A percentile compares a stretch with the other conserved stretches of the same genome.
phyloP scores from a whole-genome alignment of 1,284 basidiomycete species.

The Sporisorium graminicola region DNA sequence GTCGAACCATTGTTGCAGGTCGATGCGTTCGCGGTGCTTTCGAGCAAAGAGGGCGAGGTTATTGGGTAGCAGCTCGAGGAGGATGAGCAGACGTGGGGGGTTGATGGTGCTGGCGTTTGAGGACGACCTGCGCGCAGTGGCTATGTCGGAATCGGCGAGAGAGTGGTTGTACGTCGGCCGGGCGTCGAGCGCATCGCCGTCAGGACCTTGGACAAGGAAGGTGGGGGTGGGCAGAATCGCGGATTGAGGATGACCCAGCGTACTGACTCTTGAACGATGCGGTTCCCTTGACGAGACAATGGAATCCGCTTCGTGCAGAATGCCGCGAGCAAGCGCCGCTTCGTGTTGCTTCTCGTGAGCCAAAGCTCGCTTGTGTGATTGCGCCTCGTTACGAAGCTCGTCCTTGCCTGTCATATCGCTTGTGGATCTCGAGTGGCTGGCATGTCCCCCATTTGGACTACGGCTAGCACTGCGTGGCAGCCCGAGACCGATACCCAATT shows the following conservation, averaged over 20 bases:
- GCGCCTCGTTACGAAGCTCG: constrained; percentile 28
- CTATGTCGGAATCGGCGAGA: background rate
- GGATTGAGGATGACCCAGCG: background rate
- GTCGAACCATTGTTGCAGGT: constrained; percentile 55
- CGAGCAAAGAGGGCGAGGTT: constrained; percentile 53
- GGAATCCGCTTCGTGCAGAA: constrained; percentile 7
- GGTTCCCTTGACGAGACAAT: background rate
- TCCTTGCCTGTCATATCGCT: constrained; percentile 47
- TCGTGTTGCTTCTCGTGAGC: constrained; percentile 32
- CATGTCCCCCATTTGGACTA: background rate
- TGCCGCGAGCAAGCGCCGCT: constrained; percentile 18
- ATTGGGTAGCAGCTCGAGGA: constrained; percentile 65
- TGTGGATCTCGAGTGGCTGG: constrained; percentile 43
- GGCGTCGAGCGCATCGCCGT: constrained; percentile 16
- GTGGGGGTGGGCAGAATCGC: constrained; percentile 14
- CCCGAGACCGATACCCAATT: constrained; percentile 17
- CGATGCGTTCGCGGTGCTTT: constrained; percentile 44
- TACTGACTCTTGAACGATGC: constrained; percentile 9
- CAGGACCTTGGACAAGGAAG: constrained; percentile 33
- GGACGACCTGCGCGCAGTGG: background rate
- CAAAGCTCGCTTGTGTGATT: constrained; percentile 25
- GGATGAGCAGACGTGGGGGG: constrained; percentile 63
- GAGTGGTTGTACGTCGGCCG: background rate
- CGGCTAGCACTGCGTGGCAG: constrained; percentile 15
- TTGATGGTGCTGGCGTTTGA: constrained; percentile 13